These are phyloP conservation scores for Lipomyces kockii DNA, from an alignment of 805 yeast genomes.

Conservation along the genomic window DNA sequence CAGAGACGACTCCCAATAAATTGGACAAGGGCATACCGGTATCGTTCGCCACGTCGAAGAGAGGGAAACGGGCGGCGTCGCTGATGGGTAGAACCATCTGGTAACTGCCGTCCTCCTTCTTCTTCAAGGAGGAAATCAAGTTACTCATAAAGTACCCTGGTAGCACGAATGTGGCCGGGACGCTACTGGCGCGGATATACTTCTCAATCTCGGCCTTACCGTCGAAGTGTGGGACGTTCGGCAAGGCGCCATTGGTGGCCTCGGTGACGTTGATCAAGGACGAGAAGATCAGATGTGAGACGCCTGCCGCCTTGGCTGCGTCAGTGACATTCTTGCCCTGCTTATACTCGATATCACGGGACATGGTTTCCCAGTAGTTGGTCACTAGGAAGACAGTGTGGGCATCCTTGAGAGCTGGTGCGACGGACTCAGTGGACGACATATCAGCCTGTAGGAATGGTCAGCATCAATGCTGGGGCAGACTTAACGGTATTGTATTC, in stretches of 20 bases:
- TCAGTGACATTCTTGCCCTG: slow-evolving; percentile 19
- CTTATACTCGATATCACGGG: background rate
- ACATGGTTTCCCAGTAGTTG: background rate
- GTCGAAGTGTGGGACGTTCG: slow-evolving; percentile 12
- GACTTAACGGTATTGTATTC: too few relatives aligned
- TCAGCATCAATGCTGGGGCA: background rate
- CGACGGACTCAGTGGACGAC: background rate
- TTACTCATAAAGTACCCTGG: slow-evolving; percentile 14
- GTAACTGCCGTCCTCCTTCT: slow-evolving; percentile 5
- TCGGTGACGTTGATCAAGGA: slow-evolving; percentile 12
- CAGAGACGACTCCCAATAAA: background rate
- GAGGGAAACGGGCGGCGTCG: background rate
- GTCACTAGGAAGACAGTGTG: slow-evolving; percentile 13
- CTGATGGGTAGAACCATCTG: background rate
- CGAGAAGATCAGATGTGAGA: slow-evolving; percentile 14
- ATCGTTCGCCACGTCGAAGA: slow-evolving; percentile 2
- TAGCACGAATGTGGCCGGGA: slow-evolving; percentile 12
- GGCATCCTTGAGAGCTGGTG: background rate
- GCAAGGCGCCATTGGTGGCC: slow-evolving; percentile 6
- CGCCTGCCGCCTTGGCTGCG: slow-evolving; percentile 11
- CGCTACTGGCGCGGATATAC: slow-evolving; percentile 11
- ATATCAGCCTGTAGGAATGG: slow-evolving; percentile 15
- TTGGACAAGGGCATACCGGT: background rate
- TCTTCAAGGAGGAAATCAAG: background rate
- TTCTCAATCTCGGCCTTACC: slow-evolving; percentile 9